These are phyloP conservation scores for Ophiostoma novo-ulmi DNA, from an alignment of 2,329 filamentous ascomycete genomes.

Conservation along the genomic window DNA sequence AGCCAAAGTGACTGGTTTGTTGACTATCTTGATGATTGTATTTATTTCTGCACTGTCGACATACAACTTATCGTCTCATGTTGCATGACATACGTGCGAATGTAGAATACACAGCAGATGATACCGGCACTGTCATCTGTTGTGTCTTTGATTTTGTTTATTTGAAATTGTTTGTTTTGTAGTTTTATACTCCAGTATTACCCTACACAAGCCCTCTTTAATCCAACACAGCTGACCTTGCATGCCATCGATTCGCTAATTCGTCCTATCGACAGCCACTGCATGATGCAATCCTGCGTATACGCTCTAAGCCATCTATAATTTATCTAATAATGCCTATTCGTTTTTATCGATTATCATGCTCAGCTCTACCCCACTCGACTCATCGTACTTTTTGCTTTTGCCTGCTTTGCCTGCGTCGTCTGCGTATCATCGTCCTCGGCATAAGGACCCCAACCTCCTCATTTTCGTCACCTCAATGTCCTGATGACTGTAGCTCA, in stretches of 20 bases:
- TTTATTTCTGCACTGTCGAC: neutral
- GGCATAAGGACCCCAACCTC: slow-evolving; percentile 4
- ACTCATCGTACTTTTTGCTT: neutral
- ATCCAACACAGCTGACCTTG: neutral
- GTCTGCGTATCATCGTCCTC: neutral
- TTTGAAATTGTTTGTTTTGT: neutral
- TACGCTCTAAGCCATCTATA: neutral
- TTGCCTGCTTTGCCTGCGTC: neutral
- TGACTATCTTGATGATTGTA: too few relatives aligned
- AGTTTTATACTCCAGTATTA: neutral
- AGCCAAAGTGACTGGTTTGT: too few relatives aligned
- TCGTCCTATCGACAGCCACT: neutral
- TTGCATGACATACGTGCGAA: slow-evolving; percentile 1
- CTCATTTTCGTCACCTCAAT: neutral
- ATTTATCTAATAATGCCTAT: neutral
- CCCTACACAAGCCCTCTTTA: neutral
- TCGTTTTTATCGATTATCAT: neutral
- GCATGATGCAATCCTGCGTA: neutral
- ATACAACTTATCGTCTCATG: neutral
- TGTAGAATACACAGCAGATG: neutral
- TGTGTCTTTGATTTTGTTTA: neutral
- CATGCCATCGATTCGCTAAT: neutral
- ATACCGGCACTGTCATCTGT: neutral
- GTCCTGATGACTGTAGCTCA: neutral
- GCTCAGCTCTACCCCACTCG: slow-evolving; percentile 1